Percentiles rank a stretch among this genome's conserved stretches.
phyloP scores from a whole-genome alignment of 208 protist species.

The Crithidia sp. region DNA sequence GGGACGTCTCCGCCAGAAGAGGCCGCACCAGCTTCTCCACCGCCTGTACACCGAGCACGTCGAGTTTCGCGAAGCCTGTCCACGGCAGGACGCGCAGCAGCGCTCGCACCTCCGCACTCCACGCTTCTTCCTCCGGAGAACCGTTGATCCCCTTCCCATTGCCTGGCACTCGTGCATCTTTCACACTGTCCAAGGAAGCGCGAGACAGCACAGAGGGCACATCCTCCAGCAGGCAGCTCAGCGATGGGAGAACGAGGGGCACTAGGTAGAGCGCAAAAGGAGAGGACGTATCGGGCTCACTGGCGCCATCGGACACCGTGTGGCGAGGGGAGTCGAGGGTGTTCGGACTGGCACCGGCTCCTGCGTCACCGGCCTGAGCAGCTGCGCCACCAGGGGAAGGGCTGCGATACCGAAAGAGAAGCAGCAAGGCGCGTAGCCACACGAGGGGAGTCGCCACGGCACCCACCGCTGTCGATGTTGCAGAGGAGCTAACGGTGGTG shows the following conservation, averaged over 20 bases:
- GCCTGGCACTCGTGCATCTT: background rate
- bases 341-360: background rate
- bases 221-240: conserved; percentile 13
- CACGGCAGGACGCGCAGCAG: conserved; percentile 27
- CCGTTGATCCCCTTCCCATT: background rate
- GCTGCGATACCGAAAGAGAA: conserved; percentile 32
- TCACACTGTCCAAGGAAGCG: no score
- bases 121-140: conserved; percentile 13
- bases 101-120: conserved; percentile 23
- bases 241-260: conserved; percentile 14
- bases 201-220: conserved; percentile 4
- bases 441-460: conserved; percentile 15
- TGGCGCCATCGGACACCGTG: background rate
- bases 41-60: background rate
- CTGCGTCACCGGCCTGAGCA: background rate
- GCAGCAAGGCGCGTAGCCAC: conserved; percentile 24
- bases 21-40: conserved; percentile 17
- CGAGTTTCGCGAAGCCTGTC: conserved; percentile 18
- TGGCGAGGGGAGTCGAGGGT: background rate
- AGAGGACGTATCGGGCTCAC: background rate
- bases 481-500: background rate
- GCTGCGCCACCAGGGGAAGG: background rate
- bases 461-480: background rate
- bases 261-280: conserved; percentile 7
- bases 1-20: background rate